Percentiles rank a stretch among this genome's conserved stretches.
phyloP scores from a whole-genome alignment of 2,329 filamentous ascomycete genomes.

The Phialophora macrospora region DNA sequence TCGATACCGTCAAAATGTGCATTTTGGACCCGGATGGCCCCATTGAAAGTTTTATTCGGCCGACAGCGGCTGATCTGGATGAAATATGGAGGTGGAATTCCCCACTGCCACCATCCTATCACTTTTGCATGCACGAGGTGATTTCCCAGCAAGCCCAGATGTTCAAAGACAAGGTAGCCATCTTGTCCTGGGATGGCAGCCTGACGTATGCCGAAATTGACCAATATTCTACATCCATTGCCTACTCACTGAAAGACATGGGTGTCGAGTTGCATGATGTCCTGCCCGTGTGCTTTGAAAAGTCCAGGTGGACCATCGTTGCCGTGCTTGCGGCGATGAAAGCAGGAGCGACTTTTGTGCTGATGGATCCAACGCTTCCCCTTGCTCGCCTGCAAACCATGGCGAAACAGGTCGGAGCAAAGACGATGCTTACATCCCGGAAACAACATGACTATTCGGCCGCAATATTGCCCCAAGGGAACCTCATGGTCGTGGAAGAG shows the following conservation, averaged over 20 bases:
- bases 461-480: constrained; percentile 43
- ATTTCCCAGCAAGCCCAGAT: constrained; percentile 24
- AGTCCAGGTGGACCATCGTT: constrained; percentile 51
- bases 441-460: constrained; percentile 41
- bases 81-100: constrained; percentile 40
- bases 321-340: constrained; percentile 50
- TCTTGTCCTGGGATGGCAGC: constrained; percentile 47
- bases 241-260: constrained; percentile 45
- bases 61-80: constrained; percentile 38
- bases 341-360: constrained; percentile 51
- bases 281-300: constrained; percentile 51
- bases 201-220: constrained; percentile 48
- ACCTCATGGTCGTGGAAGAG: constrained; percentile 41
- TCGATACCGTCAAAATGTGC: constrained; percentile 48
- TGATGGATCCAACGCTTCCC: constrained; percentile 49
- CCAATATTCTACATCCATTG: constrained; percentile 42
- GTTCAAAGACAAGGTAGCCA: constrained; percentile 37
- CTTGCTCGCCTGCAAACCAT: constrained; percentile 45
- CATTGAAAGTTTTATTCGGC: constrained; percentile 45
- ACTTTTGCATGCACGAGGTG: constrained; percentile 34
- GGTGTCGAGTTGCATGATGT: constrained; percentile 49
- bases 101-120: constrained; percentile 33
- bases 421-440: constrained; percentile 45
- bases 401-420: constrained; percentile 45
- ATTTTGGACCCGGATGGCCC: constrained; percentile 41